Base-by-base conservation (phyloP, 495 filamentous ascomycete genomes). In the Aspergillus nidulans region DNA sequence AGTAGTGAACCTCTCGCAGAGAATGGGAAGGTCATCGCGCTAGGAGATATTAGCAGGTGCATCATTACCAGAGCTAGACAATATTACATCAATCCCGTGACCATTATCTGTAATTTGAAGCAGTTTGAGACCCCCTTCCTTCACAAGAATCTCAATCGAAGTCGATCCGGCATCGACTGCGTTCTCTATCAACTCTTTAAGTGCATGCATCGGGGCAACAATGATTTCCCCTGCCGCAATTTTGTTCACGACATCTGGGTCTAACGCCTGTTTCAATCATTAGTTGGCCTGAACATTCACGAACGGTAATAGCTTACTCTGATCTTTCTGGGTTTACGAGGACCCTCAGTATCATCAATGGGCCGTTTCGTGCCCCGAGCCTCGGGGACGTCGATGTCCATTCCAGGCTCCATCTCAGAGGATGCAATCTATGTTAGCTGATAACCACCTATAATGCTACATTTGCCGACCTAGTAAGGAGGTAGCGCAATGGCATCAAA, bases 211-310 rank as follows among this genome's bases (percentile, higher is more conserved):
- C 20, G 95, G 95, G 10, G 95, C 94, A 48, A 97, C 91, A 49
- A 99, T 97, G 57, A 97, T 99, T 67, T 99, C 95, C 15, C 95
- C 95, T n/a, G 95, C 95, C 7, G 95, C 95, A 61, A 99, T 99
- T 73, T 97, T 97, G 75, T 97, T 97, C 53, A 97, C 90, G 38
- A 99, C 95, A 77, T 96, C 91, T 64, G 89, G 87, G 66, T 96
- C 88, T 16, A 99, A 82, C 24, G 91, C 86, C 89, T 96, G 44
- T 15, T 15, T 19, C 21, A 8, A 23, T 42, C 41, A 42, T 57
- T 46, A 51, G 36, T 25, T 53, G n/a, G 8, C 18, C 9, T 25
- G 28, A 12, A 25, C 7, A 36, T 5, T 7, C 10, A 19, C 32
- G 19, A 30, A 38, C 18, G 19, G 39, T 16, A 30, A 6, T 20